These are phyloP conservation scores for Chlamydomonas schloesseri DNA, from an alignment of 139 green algal species.

Conservation along the genomic window DNA sequence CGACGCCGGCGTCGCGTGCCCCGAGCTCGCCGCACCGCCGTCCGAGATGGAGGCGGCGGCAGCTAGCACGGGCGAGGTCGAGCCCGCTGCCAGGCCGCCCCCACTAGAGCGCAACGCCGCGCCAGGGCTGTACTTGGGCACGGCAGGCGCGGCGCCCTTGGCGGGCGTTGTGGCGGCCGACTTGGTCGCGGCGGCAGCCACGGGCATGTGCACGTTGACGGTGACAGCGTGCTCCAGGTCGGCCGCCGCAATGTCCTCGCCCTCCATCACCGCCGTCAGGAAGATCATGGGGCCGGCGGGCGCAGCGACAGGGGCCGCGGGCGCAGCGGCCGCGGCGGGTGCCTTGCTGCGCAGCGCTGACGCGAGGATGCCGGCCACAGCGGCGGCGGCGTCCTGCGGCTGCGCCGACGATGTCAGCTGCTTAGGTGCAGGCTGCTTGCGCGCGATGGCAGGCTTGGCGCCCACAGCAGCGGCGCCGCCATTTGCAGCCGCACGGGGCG, in stretches of 20 bases:
- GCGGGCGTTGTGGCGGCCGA: background rate
- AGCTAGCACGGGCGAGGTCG: background rate
- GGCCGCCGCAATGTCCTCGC: background rate
- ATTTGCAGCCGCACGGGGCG: background rate
- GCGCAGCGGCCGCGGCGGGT: background rate
- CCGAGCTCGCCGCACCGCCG: background rate
- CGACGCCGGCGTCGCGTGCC: background rate
- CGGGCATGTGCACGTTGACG: background rate
- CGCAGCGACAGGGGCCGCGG: background rate
- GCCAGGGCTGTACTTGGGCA: background rate
- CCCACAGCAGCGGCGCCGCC: background rate
- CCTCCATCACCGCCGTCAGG: background rate
- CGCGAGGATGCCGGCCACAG: slow-evolving; percentile 19
- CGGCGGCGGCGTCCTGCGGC: background rate
- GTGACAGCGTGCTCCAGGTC: background rate
- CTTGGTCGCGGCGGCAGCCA: background rate
- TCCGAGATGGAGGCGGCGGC: background rate
- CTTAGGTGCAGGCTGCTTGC: background rate
- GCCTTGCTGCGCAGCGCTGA: background rate
- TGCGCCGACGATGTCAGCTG: background rate
- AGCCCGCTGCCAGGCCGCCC: too few relatives aligned
- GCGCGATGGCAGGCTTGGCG: background rate
- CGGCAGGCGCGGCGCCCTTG: background rate
- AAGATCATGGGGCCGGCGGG: background rate
- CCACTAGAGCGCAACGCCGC: too few relatives aligned